phyloP scores from a whole-genome alignment of 306 rosid genomes.

The Vigna unguiculata region DNA sequence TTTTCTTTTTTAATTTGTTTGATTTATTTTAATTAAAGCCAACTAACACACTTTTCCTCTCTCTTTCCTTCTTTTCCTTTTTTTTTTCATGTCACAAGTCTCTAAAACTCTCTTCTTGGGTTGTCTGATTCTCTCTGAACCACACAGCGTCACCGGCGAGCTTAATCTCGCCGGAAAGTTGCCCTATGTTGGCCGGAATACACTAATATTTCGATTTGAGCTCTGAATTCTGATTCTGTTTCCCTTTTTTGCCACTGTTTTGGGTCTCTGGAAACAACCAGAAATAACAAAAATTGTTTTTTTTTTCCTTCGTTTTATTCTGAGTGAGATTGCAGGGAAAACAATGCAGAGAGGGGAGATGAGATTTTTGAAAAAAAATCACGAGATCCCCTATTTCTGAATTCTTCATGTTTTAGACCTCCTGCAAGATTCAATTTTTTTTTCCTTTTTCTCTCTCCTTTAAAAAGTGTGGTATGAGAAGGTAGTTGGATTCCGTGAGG shows the following conservation, averaged over 20 bases:
- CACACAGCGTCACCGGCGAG: slow-evolving; percentile 58
- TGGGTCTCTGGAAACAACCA: slow-evolving; percentile 32
- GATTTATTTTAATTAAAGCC: slow-evolving; percentile 39
- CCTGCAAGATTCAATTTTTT: slow-evolving; percentile 9
- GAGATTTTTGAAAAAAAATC: slow-evolving; percentile 24
- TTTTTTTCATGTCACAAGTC: slow-evolving; percentile 22
- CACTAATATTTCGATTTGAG: slow-evolving; percentile 13
- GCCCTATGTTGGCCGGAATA: slow-evolving; percentile 39
- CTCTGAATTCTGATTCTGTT: slow-evolving; percentile 21
- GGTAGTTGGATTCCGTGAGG: slow-evolving; percentile 36
- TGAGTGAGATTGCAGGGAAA: slow-evolving; percentile 39
- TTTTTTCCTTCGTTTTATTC: slow-evolving; percentile 32
- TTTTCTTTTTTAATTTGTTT: not conserved
- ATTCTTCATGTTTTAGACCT: slow-evolving; percentile 7
- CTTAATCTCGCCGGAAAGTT: slow-evolving; percentile 54
- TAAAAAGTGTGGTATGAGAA: slow-evolving; percentile 9
- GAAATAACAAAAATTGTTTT: not conserved
- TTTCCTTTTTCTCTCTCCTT: not conserved
- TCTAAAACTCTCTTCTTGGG: slow-evolving; percentile 36
- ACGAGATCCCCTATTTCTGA: slow-evolving; percentile 44
- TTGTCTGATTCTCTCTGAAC: slow-evolving; percentile 49
- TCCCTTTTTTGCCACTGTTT: not conserved
- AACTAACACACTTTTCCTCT: slow-evolving; percentile 44
- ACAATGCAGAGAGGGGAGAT: slow-evolving; percentile 46
- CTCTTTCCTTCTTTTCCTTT: not conserved